phyloP scores from a whole-genome alignment of 331 rosid species.

The Phaseolus coccineus region DNA sequence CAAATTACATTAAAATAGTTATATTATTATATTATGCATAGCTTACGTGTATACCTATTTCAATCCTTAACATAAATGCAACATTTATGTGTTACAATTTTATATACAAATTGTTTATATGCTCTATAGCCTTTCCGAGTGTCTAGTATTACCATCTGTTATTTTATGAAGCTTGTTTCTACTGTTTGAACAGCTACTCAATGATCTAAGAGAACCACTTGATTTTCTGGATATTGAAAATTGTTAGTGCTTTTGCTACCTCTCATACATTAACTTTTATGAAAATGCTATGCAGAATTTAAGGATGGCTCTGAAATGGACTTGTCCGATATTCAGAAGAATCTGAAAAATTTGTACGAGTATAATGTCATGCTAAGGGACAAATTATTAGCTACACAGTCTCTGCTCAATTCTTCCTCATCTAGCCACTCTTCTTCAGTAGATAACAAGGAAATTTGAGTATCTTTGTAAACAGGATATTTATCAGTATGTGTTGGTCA shows the following conservation, averaged over 20 bases:
- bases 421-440: constrained; percentile 50
- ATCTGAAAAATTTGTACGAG: constrained; percentile 69
- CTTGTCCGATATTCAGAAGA: constrained; percentile 75
- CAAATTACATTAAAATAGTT: background rate
- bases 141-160: background rate
- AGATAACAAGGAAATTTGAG: constrained; percentile 40
- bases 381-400: constrained; percentile 65
- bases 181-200: background rate
- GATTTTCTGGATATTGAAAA: background rate
- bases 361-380: constrained; percentile 86
- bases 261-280: constrained; percentile 27
- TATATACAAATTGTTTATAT: background rate
- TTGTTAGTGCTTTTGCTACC: constrained; percentile 27
- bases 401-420: constrained; percentile 61
- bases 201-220: background rate
- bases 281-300: constrained; percentile 61
- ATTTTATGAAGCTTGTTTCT: constrained; percentile 21
- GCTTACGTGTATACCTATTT: background rate
- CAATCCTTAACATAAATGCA: background rate
- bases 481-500: constrained; percentile 9
- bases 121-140: constrained; percentile 10
- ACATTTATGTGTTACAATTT: constrained; percentile 2
- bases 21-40: background rate
- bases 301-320: constrained; percentile 68
- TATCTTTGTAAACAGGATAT: constrained; percentile 2